Evolutionary conservation across 495 filamentous ascomycete genomes (phyloP), one percentile per base, ranked within the genome.

Genomic region (Penicillium argentinense): DNA sequence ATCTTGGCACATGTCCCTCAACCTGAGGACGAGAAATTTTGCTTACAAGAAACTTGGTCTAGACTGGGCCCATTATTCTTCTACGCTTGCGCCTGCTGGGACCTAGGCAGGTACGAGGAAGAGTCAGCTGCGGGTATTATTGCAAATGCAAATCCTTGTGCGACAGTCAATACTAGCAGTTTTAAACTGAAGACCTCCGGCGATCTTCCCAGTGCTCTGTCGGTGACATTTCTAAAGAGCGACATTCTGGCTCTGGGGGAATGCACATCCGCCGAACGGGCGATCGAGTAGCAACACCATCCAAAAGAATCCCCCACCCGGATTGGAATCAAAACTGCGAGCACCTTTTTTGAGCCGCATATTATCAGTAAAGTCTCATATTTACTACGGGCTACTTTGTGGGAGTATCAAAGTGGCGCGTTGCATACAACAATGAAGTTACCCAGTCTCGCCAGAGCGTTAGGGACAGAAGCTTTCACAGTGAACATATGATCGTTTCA

Each of bases 51-150:
- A 5, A 68, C 64, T 4, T 73, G 72, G 72, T 32, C 50, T 6
- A 40, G 52, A 13, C 51, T 70, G 24, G 55, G 60, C 9, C 33
- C 13, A n/a, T 47, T 53, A 12, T 63, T 63, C 32, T 73, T 63
- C 45, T 71, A 66, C 42, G 68, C 65, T 6, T 67, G 57, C 47
- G 36, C 73, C 16, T 51, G 28, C 1, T 73, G 71, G 69, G 21
- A 24, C 19, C 17, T 24, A 27, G 43, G 1, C n/a, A n/a, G n/a
- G n/a, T n/a, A n/a, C n/a, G n/a, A n/a, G 32, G 16, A 2, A 30
- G 13, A 25, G 25, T 28, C 27, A 18, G 21, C 13, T 9, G 16
- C 9, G 3, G 33, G 14, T 18, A 21, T 4, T 36, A 4, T 5
- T 14, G 17, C 4, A 16, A 2, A 44, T 12, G 27, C 8, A 9